phyloP scores from a whole-genome alignment of 306 rosid species.

The Inga leiocalycina region DNA sequence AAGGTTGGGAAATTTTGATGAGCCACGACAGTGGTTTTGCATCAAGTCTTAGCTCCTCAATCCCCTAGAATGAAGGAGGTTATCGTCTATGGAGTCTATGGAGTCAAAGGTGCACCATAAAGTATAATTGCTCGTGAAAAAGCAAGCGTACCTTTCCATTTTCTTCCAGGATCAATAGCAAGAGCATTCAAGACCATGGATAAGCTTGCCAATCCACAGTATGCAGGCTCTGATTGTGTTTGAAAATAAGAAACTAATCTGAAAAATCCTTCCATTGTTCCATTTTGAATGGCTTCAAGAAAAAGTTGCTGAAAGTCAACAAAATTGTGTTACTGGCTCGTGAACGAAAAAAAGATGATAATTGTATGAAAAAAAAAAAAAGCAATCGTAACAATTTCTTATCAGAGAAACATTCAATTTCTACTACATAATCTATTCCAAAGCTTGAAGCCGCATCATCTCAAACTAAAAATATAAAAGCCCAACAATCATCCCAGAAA shows the following conservation, averaged over 20 bases:
- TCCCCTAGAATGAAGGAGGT: neutral
- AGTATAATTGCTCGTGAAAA: neutral
- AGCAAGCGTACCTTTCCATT: conserved; percentile 76
- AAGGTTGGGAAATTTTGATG: neutral
- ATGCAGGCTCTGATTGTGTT: conserved; percentile 93
- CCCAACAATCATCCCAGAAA: neutral
- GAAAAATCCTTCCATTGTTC: conserved; percentile 90
- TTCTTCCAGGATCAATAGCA: conserved; percentile 91
- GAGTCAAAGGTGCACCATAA: neutral
- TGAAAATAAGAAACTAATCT: conserved; percentile 79
- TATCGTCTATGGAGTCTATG: neutral
- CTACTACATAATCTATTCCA: neutral
- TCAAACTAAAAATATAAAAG: neutral
- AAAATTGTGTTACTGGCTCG: neutral
- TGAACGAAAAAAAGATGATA: neutral
- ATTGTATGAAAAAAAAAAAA: neutral
- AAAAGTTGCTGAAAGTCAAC: conserved; percentile 66
- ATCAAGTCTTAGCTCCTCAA: neutral
- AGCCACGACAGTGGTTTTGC: neutral
- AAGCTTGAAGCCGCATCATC: neutral
- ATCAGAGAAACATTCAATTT: neutral
- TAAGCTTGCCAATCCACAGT: conserved; percentile 89
- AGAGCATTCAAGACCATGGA: conserved; percentile 96
- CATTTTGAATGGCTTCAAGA: conserved; percentile 70
- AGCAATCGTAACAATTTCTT: neutral